Base-by-base conservation (phyloP, 176 grass and related monocot genomes). In the Eragrostis nindensis region DNA sequence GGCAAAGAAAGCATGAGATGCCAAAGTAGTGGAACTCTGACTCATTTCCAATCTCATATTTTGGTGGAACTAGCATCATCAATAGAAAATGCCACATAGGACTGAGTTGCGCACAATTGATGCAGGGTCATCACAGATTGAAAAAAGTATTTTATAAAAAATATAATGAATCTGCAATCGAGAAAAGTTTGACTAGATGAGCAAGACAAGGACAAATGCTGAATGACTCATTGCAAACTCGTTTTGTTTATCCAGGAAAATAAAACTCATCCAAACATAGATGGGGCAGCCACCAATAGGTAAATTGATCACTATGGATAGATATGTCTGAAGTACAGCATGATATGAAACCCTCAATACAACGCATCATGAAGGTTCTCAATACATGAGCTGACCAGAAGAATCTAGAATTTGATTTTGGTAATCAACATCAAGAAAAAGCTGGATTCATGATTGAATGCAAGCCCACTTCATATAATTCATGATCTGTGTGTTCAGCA, bases 1-100 rank as follows among this genome's bases (percentile, higher is more conserved):
- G 73, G 42, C 9, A 62, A 22, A 48, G 44, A 82, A 87, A 83
- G 82, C 86, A 91, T 88, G 82, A 85, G 82, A 91, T 85, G 78
- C 82, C 82, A 78, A 85, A 73, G 16, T 88, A 88, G 85, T 91
- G 86, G 77, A 70, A 79, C 36, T 75, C 85, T 85, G 82, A 91
- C 86, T 91, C 86, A 85, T 82, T 77, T 52, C 77, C 86, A 88
- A 56, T 78, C 48, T 62, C 78, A 78, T n/a, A 39, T 32, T 72
- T 68, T 87, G 70, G 84, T 84, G 82, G 86, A 87, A 53, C 53
- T 67, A 49, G 53, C 78, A 82, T 78, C 82, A 91, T 63, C 73
- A 54, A 48, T 66, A 89, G 70, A 84, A 39, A 62, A 68, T 42
- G 67, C 73, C 62, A 27, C 65, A 27, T 78, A 53, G 60, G 78